Conservation (phyloP, 805 yeast species). For the Candida coquimbonensis region DNA sequence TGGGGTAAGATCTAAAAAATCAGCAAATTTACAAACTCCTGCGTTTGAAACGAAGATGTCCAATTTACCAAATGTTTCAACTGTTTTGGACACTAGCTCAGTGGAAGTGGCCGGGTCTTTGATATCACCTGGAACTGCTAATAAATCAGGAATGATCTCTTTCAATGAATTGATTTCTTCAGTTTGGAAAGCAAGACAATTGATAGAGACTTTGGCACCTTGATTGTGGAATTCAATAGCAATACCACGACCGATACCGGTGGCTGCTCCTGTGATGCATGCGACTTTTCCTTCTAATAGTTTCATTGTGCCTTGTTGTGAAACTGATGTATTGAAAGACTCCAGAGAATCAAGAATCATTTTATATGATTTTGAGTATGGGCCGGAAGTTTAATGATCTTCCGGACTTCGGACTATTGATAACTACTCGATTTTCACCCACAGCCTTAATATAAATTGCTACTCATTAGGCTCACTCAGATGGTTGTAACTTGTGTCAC, state of each 20-base stretch:
- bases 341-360: no score
- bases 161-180: conserved; percentile 13
- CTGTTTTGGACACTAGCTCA: conserved; percentile 26
- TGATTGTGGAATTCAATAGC: conserved; percentile 35
- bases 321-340: no score
- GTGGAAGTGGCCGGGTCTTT: conserved; percentile 32
- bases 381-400: not conserved
- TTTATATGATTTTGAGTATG: no score
- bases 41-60: conserved; percentile 40
- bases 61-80: conserved; percentile 32
- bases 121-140: conserved; percentile 40
- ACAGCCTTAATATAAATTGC: no score
- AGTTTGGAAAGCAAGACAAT: conserved; percentile 23
- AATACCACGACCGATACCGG: conserved; percentile 40
- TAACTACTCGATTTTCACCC: no score
- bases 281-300: conserved; percentile 30
- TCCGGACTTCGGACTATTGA: no score
- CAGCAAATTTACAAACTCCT: conserved; percentile 36
- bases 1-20: conserved; percentile 34
- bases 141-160: conserved; percentile 15
- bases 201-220: conserved; percentile 36
- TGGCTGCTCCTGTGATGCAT: conserved; percentile 38
- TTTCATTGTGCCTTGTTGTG: not conserved
- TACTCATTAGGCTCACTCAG: no score
- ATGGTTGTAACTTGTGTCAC: no score